Evolutionary conservation across 2,329 filamentous ascomycete genomes (phyloP), one percentile per base, ranked within the genome.

Genomic region (Colletotrichum somersetense): DNA sequence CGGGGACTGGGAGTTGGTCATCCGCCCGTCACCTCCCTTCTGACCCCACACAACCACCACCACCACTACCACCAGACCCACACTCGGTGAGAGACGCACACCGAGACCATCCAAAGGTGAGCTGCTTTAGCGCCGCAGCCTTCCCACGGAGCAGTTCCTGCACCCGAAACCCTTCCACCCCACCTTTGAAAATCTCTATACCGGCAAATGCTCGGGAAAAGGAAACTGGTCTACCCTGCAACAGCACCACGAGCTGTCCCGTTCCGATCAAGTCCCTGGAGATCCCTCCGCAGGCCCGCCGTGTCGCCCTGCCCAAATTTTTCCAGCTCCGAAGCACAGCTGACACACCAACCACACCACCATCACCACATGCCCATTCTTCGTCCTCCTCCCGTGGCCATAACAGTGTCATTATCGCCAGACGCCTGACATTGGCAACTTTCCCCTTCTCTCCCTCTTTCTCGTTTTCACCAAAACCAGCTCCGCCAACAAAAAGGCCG

Each of bases 281-380:
- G 58, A 72, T 63, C 63, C n/a, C 68, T 71, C 55, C 18, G 55
- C 55, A 55, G 55, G 40, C 53, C 40, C 61, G 71, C 67, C 40
- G 62, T 35, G 33, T 44, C 53, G 40, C 38, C 18, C 42, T 55
- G 48, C 46, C 71, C 58, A 67, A 73, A 62, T 57, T 57, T 70
- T 73, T 67, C 68, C 72, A 71, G 59, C 57, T 67, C 59, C 59
- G 59, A 72, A 67, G 57, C 57, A 66, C 57, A 58, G 44, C 58
- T 59, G 67, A 74, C 63, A 75, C 69, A 66, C 26, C 26, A 61
- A 57, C 53, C 74, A 61, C 72, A 74, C 62, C 73, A 70, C 56
- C 59, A 46, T 46, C 23, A 70, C 62, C 73, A 74, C 66, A 68
- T 74, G 72, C 57, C 58, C 72, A 42, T 50, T n/a, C 30, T 44